A percentile compares a stretch with the other conserved stretches of the same genome.
Conservation (phyloP, 768 basidiomycete species). For the Strobilomyces confusus region DNA sequence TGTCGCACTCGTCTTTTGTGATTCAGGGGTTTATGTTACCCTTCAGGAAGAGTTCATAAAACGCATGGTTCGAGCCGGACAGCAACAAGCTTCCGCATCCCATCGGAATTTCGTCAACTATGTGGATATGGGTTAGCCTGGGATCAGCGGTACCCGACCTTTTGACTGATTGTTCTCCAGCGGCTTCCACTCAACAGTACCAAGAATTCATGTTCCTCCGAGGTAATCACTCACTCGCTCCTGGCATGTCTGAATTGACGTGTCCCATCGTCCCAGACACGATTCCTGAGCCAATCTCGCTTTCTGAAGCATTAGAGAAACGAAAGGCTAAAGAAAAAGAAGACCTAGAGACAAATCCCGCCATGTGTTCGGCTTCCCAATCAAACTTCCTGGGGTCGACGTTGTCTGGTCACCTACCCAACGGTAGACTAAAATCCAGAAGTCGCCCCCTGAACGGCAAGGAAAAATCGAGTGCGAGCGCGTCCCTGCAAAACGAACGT, state of each 20-base stretch:
- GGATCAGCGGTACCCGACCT: neutral
- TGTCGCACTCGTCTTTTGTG: constrained; percentile 4
- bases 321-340: constrained; percentile 51
- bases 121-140: constrained; percentile 66
- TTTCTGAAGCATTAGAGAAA: constrained; percentile 56
- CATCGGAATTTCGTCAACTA: constrained; percentile 60
- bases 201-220: constrained; percentile 71
- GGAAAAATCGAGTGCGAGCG: constrained; percentile 30
- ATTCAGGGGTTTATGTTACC: constrained; percentile 13
- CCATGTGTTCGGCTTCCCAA: constrained; percentile 37
- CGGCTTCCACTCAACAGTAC: constrained; percentile 54
- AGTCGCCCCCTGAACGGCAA: constrained; percentile 34
- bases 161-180: constrained; percentile 33
- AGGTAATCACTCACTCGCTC: constrained; percentile 37
- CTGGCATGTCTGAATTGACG: constrained; percentile 1
- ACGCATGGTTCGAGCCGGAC: constrained; percentile 64
- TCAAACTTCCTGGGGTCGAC: constrained; percentile 25
- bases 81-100: constrained; percentile 57
- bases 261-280: constrained; percentile 43
- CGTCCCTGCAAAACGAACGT: constrained; percentile 24
- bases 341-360: constrained; percentile 57
- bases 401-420: constrained; percentile 17
- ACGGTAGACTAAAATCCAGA: constrained; percentile 39
- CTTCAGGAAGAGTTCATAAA: constrained; percentile 83
- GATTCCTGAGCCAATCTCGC: constrained; percentile 57